Percentiles rank a stretch among this genome's conserved stretches.
Evolutionary conservation across 2,329 filamentous ascomycete species (phyloP).

Genomic region (Cylindrodendrum hubeiense): DNA sequence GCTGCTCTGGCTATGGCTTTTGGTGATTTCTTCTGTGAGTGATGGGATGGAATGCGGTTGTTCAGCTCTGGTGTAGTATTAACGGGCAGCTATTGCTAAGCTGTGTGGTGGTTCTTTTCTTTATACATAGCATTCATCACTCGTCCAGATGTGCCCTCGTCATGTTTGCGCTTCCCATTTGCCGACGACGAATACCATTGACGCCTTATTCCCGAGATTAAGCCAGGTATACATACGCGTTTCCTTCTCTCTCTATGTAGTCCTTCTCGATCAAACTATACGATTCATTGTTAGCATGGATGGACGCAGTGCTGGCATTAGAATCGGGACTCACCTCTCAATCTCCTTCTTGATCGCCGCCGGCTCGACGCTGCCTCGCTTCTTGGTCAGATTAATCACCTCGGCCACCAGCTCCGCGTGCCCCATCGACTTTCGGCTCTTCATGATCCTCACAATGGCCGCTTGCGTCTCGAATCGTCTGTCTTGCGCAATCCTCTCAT

Average conservation of each 20-base stretch:
- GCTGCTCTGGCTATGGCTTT: background rate
- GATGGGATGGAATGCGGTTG: background rate
- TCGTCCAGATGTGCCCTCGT: slow-evolving; percentile 8
- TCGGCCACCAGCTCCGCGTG: slow-evolving; percentile 91
- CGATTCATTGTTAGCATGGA: slow-evolving; percentile 20
- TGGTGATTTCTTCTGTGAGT: background rate
- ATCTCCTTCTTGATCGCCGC: slow-evolving; percentile 96
- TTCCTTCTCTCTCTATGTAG: slow-evolving; percentile 85
- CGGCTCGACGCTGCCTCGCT: slow-evolving; percentile 86
- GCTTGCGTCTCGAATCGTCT: slow-evolving; percentile 97
- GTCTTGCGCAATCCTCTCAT: slow-evolving; percentile 89
- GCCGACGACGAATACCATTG: background rate
- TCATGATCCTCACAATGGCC: slow-evolving; percentile 97
- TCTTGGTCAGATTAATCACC: slow-evolving; percentile 91
- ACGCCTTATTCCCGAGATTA: slow-evolving; percentile 48
- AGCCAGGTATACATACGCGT: slow-evolving; percentile 78
- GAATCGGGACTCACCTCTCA: slow-evolving; percentile 77
- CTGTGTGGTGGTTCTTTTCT: background rate
- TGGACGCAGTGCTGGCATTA: background rate
- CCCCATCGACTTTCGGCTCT: slow-evolving; percentile 87
- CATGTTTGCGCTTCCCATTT: no score
- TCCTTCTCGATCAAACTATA: slow-evolving; percentile 91
- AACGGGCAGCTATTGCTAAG: slow-evolving; percentile 4
- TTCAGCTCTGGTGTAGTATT: slow-evolving; percentile 3
- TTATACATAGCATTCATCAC: background rate